Percentiles rank a stretch among this genome's conserved stretches.
Evolutionary conservation across 225 moss, liverwort and hornwort genomes (phyloP).

Genomic region (Pleurozium schreberi): DNA sequence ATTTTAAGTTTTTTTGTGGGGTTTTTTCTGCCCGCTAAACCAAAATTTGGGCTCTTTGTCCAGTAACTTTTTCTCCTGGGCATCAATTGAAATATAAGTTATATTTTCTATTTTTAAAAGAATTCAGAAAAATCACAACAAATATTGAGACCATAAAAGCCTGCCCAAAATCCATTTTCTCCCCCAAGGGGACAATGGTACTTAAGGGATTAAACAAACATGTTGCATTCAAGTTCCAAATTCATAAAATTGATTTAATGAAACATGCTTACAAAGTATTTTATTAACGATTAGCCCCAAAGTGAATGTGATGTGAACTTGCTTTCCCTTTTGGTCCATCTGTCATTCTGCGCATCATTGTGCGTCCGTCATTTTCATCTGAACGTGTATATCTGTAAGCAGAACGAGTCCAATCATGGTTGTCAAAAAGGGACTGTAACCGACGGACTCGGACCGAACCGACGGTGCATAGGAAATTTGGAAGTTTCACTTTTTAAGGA

Average conservation of each 20-base stretch:
- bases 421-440: not conserved
- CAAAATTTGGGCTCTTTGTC: no score
- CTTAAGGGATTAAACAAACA: not conserved
- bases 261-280: not conserved
- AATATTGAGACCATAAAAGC: no score
- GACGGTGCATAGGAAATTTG: not conserved
- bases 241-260: not conserved
- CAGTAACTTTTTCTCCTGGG: no score
- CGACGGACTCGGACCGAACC: no score
- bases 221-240: not conserved
- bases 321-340: not conserved
- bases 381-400: not conserved
- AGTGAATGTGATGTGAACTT: not conserved
- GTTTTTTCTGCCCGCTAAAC: no score
- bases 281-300: not conserved
- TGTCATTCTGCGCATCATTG: constrained; percentile 16
- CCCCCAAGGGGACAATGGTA: no score
- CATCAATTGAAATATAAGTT: no score
- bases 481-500: not conserved
- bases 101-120: no score
- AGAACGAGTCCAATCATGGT: not conserved
- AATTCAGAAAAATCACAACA: no score
- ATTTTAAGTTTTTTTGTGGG: no score
- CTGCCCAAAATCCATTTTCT: no score
- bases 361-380: not conserved